Conservation (phyloP, 257 asterid species). For the Jacaranda mimosifolia region DNA sequence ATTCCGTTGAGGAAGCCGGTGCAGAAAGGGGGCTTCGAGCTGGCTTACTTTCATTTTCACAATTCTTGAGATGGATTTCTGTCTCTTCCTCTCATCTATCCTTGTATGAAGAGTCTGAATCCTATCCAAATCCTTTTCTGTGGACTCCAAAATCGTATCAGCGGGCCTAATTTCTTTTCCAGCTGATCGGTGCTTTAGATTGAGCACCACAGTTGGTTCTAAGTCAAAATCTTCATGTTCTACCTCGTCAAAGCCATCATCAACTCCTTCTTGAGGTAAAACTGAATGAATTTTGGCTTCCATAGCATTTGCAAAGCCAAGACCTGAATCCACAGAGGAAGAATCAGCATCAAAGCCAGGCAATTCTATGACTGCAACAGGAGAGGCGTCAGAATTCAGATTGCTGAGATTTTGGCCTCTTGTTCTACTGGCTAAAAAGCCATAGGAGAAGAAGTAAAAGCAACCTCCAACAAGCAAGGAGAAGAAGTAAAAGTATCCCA, state of each 20-base stretch:
- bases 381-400: constrained; percentile 35
- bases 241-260: constrained; percentile 28
- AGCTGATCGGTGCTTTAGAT: constrained; percentile 55
- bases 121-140: constrained; percentile 52
- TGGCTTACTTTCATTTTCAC: constrained; percentile 5
- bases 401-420: constrained; percentile 26
- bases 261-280: too few species aligned
- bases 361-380: constrained; percentile 37
- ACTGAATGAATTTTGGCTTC: too few species aligned
- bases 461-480: constrained; percentile 25
- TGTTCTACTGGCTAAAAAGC: constrained; percentile 33
- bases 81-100: constrained; percentile 53
- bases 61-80: constrained; percentile 39
- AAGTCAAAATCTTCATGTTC: constrained; percentile 29
- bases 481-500: too few species aligned
- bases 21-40: background rate
- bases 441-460: constrained; percentile 35
- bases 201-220: constrained; percentile 44
- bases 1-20: too few species aligned
- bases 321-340: constrained; percentile 47
- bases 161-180: constrained; percentile 33
- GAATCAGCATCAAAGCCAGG: too few species aligned
- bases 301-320: too few species aligned
- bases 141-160: constrained; percentile 48
- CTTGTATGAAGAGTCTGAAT: constrained; percentile 61